Percentiles rank a stretch among this genome's conserved stretches.
Evolutionary conservation across 2,329 filamentous ascomycete genomes (phyloP).

Genomic region (Phoma sp.): DNA sequence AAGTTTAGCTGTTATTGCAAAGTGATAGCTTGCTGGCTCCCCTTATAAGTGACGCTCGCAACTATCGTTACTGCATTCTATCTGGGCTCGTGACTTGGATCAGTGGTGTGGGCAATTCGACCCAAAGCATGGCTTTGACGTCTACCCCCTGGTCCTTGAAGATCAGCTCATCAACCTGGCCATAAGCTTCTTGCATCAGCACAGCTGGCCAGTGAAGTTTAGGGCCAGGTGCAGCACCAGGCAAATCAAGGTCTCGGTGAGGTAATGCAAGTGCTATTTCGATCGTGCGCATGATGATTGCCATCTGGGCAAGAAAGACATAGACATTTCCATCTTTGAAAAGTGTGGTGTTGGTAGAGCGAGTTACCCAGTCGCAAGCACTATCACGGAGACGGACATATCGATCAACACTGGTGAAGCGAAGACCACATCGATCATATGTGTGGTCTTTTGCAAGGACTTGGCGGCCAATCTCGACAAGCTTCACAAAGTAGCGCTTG

Average conservation of each 20-base stretch:
- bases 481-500: not conserved
- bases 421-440: not conserved
- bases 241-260: not conserved
- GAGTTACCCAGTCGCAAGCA: not conserved
- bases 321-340: not conserved
- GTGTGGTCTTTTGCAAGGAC: constrained; percentile 2
- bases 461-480: not conserved
- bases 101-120: no score
- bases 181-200: not conserved
- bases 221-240: not conserved
- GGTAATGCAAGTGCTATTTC: not conserved
- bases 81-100: no score
- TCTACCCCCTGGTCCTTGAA: not conserved
- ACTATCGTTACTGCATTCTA: no score
- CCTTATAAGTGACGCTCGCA: no score
- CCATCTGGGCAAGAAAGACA: not conserved
- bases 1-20: no score
- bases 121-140: no score
- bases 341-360: not conserved
- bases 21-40: no score
- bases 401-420: not conserved
- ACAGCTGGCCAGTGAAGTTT: not conserved
- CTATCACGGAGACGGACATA: not conserved
- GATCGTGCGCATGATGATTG: not conserved
- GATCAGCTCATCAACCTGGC: not conserved